Percentiles rank a stretch among this genome's conserved stretches.
phyloP scores from a whole-genome alignment of 805 yeast species.

The Candida alai region DNA sequence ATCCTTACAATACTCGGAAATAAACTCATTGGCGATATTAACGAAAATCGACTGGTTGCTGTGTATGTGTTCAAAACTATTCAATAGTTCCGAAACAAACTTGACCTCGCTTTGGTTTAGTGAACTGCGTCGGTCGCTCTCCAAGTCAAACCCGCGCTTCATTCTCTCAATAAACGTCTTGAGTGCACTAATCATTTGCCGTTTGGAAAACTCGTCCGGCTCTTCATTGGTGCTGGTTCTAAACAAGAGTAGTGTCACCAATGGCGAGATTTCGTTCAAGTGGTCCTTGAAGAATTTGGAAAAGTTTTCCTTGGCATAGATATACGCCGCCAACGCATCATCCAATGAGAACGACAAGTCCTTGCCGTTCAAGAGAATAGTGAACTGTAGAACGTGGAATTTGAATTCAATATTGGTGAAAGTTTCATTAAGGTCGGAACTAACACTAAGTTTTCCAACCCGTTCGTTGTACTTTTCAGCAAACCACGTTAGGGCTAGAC shows the following conservation, averaged over 20 bases:
- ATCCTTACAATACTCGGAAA: constrained; percentile 35
- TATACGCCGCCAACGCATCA: constrained; percentile 29
- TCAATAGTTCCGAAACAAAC: constrained; percentile 31
- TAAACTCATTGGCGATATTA: constrained; percentile 36
- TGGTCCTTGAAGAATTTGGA: constrained; percentile 28
- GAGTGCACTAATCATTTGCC: constrained; percentile 16
- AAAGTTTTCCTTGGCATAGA: constrained; percentile 37
- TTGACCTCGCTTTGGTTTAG: constrained; percentile 16
- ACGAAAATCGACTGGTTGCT: constrained; percentile 27
- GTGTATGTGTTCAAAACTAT: constrained; percentile 27
- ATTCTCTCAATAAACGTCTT: constrained; percentile 21
- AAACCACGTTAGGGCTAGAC: constrained; percentile 32
- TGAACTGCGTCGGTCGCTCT: constrained; percentile 13
- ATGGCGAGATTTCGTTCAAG: constrained; percentile 30
- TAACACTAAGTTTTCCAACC: neutral
- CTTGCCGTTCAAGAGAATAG: constrained; percentile 24
- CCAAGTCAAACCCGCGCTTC: constrained; percentile 20
- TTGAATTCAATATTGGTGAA: constrained; percentile 26
- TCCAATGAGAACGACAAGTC: constrained; percentile 15
- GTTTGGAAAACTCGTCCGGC: constrained; percentile 15
- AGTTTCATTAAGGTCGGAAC: constrained; percentile 2
- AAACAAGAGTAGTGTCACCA: constrained; percentile 29
- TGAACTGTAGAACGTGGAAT: constrained; percentile 38
- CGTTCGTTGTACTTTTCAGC: constrained; percentile 17
- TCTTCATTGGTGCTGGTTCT: constrained; percentile 8